Base-by-base conservation (phyloP, 305 asterid species). In the Nicotiana rustica region DNA sequence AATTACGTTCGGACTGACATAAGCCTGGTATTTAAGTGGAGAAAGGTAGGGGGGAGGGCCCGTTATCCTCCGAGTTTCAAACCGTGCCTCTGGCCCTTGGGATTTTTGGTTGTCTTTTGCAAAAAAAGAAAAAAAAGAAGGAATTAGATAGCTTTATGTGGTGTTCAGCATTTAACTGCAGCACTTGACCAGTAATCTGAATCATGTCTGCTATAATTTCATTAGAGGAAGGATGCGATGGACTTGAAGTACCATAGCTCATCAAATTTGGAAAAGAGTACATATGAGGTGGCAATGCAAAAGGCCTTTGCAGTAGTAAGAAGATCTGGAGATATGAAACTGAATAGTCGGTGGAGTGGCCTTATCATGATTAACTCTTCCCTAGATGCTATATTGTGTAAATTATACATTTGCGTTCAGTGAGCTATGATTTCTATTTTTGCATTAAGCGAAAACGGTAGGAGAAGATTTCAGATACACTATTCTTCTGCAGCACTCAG, bases 121-220 rank as follows among this genome's bases (percentile, higher is more conserved):
- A 41, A 41, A 41, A 41, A 7, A 41, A 7, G 2, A 6, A 6
- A 41, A 41, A 7, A 41, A 41, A 1, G 25, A 7, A 41, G 2
- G 57, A 52, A 52, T 52, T 73, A 49, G 64, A 73, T 73, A 47
- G 64, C 44, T 9, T 73, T 49, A 19, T 71, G 36, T 71, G 80
- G 44, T 29, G 17, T 52, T 75, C 4, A 2, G 64, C 15, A 29
- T 60, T 75, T 52, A 60, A 75, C 65, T 29, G 65, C 44, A 25
- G 57, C 65, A 15, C 44, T 55, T 52, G 65, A 75, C 80, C 80
- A 75, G 49, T 55, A 52, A 75, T n/a, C 80, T 55, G 66, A 29
- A 52, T 75, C 65, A 75, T 14, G 64, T 75, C 1, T 47, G 38
- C 29, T 15, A 57, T 75, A 29, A 75, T 6, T 75, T 52, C 31